Evolutionary conservation across 2,329 filamentous ascomycete species (phyloP).

Genomic region (Penicillium sp.): DNA sequence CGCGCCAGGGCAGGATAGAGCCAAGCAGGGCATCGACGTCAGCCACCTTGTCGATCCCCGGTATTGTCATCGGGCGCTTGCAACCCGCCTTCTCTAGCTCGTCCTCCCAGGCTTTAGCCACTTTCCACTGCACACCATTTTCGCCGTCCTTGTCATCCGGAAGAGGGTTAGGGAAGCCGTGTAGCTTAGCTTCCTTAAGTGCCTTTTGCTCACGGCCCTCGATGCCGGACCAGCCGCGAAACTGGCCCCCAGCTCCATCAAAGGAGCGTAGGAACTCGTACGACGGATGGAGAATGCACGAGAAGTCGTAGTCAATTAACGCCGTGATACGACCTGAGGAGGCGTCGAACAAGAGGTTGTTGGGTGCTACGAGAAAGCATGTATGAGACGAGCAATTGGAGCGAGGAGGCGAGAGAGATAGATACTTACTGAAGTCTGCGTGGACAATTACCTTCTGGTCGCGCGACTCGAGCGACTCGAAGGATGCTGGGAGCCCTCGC

Average conservation of each 20-base stretch:
- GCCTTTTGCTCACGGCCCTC: not conserved
- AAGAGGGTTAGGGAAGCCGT: not conserved
- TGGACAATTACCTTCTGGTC: no score
- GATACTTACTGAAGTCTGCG: no score
- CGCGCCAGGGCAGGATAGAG: conserved; percentile 2
- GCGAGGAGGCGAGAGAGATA: no score
- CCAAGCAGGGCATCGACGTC: conserved; percentile 1
- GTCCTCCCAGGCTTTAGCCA: conserved; percentile 1
- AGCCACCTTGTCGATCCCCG: conserved; percentile 1
- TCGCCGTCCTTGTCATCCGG: no score
- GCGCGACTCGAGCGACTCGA: no score
- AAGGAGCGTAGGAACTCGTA: conserved; percentile 3
- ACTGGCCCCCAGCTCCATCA: not conserved
- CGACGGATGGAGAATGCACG: not conserved
- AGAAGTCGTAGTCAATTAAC: no score
- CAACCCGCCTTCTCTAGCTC: not conserved
- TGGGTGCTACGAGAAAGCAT: no score
- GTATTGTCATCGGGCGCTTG: conserved; percentile 1
- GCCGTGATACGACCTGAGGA: no score
- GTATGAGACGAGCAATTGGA: no score
- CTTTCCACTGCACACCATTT: no score
- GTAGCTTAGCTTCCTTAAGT: not conserved
- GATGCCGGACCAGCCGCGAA: conserved; percentile 3
- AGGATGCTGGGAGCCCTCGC: no score
- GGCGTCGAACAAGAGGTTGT: no score